Percentiles rank a stretch among this genome's conserved stretches.
Conservation (phyloP, 2,329 filamentous ascomycete genomes). For the Apiospora phragmitis region DNA sequence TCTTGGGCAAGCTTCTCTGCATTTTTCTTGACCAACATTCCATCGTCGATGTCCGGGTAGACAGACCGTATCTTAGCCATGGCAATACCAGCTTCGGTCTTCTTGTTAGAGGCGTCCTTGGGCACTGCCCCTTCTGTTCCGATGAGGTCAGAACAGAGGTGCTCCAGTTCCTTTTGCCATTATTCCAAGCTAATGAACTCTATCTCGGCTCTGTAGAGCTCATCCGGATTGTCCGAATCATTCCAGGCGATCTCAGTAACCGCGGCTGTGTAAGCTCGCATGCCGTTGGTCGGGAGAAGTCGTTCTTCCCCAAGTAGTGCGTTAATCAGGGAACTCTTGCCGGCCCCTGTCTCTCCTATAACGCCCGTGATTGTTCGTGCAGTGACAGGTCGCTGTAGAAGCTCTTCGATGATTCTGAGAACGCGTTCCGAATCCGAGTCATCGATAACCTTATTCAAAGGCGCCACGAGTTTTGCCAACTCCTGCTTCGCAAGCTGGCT, state of each 20-base stretch:
- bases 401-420: not conserved
- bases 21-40: conserved; percentile 27
- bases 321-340: conserved; percentile 27
- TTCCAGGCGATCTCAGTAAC: conserved; percentile 30
- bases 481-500: not conserved
- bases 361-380: conserved; percentile 16
- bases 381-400: not conserved
- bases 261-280: conserved; percentile 30
- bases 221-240: conserved; percentile 23
- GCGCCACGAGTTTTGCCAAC: not conserved
- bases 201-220: conserved; percentile 28
- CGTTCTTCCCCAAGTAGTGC: conserved; percentile 31
- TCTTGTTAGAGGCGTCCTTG: conserved; percentile 18
- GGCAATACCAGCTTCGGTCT: conserved; percentile 27
- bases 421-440: not conserved
- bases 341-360: conserved; percentile 23
- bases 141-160: not conserved
- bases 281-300: conserved; percentile 39
- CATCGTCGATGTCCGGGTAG: conserved; percentile 26
- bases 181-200: conserved; percentile 27
- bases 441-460: not conserved
- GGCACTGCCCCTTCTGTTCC: not conserved
- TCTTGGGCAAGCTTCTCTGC: conserved; percentile 42
- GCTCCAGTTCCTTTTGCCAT: conserved; percentile 24
- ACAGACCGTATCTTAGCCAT: conserved; percentile 29